phyloP scores from a whole-genome alignment of 768 basidiomycete species.

The Mycena amicta region DNA sequence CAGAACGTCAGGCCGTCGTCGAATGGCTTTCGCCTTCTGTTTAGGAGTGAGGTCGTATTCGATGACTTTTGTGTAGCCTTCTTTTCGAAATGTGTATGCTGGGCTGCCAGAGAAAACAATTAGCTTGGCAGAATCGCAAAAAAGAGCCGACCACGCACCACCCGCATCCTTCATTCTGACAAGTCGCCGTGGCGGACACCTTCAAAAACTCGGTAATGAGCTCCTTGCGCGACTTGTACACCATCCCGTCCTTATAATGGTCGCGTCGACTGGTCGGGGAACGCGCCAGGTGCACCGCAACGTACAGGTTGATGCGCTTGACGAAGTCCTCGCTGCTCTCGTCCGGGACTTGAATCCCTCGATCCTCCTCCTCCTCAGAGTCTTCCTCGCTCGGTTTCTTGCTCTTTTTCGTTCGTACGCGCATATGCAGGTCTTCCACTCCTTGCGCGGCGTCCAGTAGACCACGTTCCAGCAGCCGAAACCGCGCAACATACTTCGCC shows the following conservation, averaged over 20 bases:
- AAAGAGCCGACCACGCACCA: slow-evolving; percentile 64
- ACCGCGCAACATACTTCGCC: slow-evolving; percentile 81
- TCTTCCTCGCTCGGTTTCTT: slow-evolving; percentile 34
- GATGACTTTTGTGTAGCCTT: slow-evolving; percentile 91
- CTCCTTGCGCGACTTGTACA: slow-evolving; percentile 85
- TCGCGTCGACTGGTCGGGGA: slow-evolving; percentile 67
- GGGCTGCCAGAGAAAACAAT: slow-evolving; percentile 44
- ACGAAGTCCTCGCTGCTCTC: slow-evolving; percentile 68
- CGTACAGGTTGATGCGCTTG: slow-evolving; percentile 65
- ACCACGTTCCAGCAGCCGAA: slow-evolving; percentile 87
- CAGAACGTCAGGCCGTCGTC: slow-evolving; percentile 80
- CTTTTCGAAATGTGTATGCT: slow-evolving; percentile 89
- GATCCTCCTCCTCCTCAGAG: slow-evolving; percentile 38
- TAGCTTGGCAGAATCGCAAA: slow-evolving; percentile 2
- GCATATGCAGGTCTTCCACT: slow-evolving; percentile 68
- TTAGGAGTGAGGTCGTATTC: slow-evolving; percentile 87
- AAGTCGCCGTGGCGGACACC: slow-evolving; percentile 66
- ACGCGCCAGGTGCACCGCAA: slow-evolving; percentile 54
- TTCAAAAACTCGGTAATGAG: slow-evolving; percentile 82
- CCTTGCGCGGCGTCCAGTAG: slow-evolving; percentile 79
- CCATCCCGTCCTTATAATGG: slow-evolving; percentile 84
- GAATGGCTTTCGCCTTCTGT: slow-evolving; percentile 63
- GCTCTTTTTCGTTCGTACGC: slow-evolving; percentile 33
- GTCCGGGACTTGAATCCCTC: slow-evolving; percentile 45
- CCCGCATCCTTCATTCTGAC: slow-evolving; percentile 73